Evolutionary conservation across 805 yeast species (phyloP).

Genomic region (Suhomyces canberraensis): DNA sequence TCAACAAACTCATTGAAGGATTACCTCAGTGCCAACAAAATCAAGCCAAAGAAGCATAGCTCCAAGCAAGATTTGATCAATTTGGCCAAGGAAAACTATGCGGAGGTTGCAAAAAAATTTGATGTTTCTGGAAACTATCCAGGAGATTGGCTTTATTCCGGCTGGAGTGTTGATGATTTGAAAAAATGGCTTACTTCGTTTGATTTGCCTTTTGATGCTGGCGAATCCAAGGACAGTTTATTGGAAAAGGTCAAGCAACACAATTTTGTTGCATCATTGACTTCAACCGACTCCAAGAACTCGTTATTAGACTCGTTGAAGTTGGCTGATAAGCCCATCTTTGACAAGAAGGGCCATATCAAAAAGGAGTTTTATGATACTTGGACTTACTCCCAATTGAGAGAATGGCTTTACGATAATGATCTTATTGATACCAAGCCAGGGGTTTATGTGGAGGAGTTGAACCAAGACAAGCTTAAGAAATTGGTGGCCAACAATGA

Average conservation of each 20-base stretch:
- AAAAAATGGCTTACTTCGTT: conserved; percentile 47
- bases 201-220: conserved; percentile 31
- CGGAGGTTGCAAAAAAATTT: conserved; percentile 31
- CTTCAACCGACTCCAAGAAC: conserved; percentile 28
- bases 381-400: conserved; percentile 54
- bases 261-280: conserved; percentile 40
- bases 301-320: conserved; percentile 41
- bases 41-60: conserved; percentile 25
- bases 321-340: conserved; percentile 29
- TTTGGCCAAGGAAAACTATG: conserved; percentile 39
- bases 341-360: conserved; percentile 37
- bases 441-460: conserved; percentile 34
- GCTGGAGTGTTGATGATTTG: conserved; percentile 52
- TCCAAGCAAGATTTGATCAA: conserved; percentile 39
- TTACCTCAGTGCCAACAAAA: conserved; percentile 27
- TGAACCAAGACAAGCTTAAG: conserved; percentile 32
- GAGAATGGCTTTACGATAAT: conserved; percentile 51
- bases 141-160: conserved; percentile 50
- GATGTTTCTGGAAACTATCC: conserved; percentile 45
- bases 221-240: conserved; percentile 46
- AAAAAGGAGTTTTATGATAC: conserved; percentile 45
- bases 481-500: conserved; percentile 31
- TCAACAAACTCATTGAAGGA: conserved; percentile 27
- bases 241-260: conserved; percentile 43
- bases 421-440: conserved; percentile 20